Conservation (phyloP, 2,329 filamentous ascomycete species). For the Aulographum hederae region DNA sequence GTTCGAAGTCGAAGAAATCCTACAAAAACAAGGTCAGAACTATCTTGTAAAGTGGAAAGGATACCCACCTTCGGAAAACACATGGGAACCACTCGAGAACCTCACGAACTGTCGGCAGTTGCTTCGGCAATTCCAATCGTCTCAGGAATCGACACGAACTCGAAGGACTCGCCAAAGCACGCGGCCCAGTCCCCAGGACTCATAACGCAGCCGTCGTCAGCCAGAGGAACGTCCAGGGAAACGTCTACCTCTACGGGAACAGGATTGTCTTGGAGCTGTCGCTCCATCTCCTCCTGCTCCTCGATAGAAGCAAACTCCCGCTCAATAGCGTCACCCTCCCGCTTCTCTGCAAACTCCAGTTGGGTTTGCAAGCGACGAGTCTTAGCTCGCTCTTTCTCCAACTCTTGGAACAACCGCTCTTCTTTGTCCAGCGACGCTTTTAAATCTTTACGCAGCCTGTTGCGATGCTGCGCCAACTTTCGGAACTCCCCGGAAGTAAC, state of each 20-base stretch:
- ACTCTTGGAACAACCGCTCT: too few relatives aligned
- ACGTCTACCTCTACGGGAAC: background rate
- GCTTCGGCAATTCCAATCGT: background rate
- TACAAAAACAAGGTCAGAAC: background rate
- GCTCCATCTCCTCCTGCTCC: background rate
- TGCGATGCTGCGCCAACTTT: background rate
- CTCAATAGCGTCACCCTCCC: too few relatives aligned
- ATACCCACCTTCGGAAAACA: background rate
- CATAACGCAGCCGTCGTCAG: too few relatives aligned
- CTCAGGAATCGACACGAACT: too few relatives aligned
- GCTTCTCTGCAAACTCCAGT: too few relatives aligned
- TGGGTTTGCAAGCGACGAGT: too few relatives aligned
- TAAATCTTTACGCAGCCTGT: background rate
- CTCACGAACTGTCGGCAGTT: conserved; percentile 1
- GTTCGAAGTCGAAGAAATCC: conserved; percentile 1
- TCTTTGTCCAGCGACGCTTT: too few relatives aligned
- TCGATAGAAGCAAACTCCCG: too few relatives aligned
- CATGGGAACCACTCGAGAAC: background rate
- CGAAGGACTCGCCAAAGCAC: background rate
- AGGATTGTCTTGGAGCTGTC: too few relatives aligned
- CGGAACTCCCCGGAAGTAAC: background rate
- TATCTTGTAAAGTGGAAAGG: conserved; percentile 1
- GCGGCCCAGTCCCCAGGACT: too few relatives aligned
- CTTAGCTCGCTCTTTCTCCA: background rate
- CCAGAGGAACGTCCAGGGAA: too few relatives aligned